Evolutionary conservation across 768 basidiomycete species (phyloP), one percentile per base, ranked within the genome.

Genomic region (Kwoniella bestiolae): DNA sequence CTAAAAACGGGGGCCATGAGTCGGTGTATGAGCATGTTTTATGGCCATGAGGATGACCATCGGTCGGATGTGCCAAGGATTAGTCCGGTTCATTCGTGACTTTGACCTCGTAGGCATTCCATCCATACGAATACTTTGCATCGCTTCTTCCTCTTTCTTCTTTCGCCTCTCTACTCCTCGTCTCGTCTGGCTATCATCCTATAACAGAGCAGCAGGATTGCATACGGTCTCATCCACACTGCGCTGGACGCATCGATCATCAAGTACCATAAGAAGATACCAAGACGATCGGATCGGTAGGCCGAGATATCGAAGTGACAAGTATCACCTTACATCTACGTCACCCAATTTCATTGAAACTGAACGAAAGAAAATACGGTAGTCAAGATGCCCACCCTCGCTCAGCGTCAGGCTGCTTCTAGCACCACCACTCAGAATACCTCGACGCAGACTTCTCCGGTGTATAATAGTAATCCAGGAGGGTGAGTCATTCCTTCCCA

Each of bases 301-400:
- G 46, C 41, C 56, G 56, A 57, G 23, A 44, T 38, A 60, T n/a
- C n/a, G n/a, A n/a, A n/a, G n/a, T n/a, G n/a, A n/a, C n/a, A n/a
- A n/a, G n/a, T n/a, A n/a, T n/a, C n/a, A n/a, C n/a, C n/a, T n/a
- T n/a, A n/a, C n/a, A n/a, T n/a, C n/a, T n/a, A n/a, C n/a, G n/a
- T n/a, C n/a, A n/a, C n/a, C n/a, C n/a, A n/a, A n/a, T n/a, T n/a
- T n/a, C n/a, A n/a, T n/a, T n/a, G n/a, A n/a, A 25, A 57, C 25
- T 44, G 6, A 35, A 16, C 6, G 16, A n/a, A 7, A 11, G 56
- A 44, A 9, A 57, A 44, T 26, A 18, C 8, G 12, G 18, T 8
- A 29, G 12, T 51, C 52, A 63, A 46, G 14, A 63, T 63, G 62
- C 62, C 62, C 23, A 56, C 55, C 3, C 52, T 63, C 18, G 41